These are phyloP conservation scores for Starmerella powellii DNA, from an alignment of 805 yeast species.

Conservation along the genomic window DNA sequence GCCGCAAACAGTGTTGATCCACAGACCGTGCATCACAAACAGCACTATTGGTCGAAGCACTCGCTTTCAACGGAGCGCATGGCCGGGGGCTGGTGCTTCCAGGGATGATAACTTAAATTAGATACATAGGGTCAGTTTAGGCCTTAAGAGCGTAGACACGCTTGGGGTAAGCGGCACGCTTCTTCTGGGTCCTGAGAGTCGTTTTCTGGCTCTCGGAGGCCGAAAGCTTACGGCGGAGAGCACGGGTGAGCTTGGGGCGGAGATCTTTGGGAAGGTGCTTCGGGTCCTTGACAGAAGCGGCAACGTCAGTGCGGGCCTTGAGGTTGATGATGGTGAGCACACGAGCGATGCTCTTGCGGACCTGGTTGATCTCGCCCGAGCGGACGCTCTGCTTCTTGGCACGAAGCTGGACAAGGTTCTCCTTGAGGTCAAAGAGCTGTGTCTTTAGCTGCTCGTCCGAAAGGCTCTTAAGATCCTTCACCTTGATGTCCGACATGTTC, in stretches of 20 bases:
- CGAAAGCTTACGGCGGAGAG: conserved; percentile 94
- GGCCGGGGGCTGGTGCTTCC: no score
- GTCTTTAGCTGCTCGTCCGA: conserved; percentile 92
- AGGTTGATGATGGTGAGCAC: conserved; percentile 94
- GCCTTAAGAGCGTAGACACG: conserved; percentile 98
- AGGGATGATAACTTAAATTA: conserved; percentile 7
- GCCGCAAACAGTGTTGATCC: no score
- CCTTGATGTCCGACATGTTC: conserved; percentile 41
- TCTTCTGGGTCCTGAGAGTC: conserved; percentile 87
- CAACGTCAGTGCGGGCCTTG: conserved; percentile 90
- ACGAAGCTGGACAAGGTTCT: conserved; percentile 89
- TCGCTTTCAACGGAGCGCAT: no score
- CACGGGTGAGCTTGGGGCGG: conserved; percentile 99
- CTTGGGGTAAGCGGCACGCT: conserved; percentile 91
- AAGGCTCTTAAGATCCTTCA: conserved; percentile 93
- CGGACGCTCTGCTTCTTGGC: conserved; percentile 58
- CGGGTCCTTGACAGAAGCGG: conserved; percentile 75
- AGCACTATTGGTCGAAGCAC: no score
- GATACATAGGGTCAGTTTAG: conserved; percentile 36
- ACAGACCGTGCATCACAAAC: no score
- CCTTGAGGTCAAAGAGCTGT: conserved; percentile 91
- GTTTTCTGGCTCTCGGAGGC: conserved; percentile 66
- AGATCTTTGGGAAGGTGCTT: conserved; percentile 96
- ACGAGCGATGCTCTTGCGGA: conserved; percentile 97
- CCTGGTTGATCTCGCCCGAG: conserved; percentile 90